phyloP scores from a whole-genome alignment of 108 stramenopile species.

The Aureococcus anophagefferens region DNA sequence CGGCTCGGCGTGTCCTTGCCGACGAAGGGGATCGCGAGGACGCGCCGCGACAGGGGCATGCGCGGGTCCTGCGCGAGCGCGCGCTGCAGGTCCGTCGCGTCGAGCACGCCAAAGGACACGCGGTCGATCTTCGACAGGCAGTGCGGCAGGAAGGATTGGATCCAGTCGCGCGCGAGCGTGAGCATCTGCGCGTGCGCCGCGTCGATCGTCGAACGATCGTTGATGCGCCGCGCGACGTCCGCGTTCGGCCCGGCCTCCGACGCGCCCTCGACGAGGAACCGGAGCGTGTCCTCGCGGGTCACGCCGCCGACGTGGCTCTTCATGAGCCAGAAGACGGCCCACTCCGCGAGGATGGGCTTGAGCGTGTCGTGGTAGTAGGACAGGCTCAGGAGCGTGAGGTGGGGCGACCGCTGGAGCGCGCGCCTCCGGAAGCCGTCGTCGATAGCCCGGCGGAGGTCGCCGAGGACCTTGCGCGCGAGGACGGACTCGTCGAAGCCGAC shows the following conservation, averaged over 20 bases:
- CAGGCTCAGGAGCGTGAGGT: conserved; percentile 14
- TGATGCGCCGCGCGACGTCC: no score
- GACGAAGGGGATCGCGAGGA: conserved; percentile 94
- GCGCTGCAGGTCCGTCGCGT: neutral
- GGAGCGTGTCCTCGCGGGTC: no score
- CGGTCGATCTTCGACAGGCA: conserved; percentile 91
- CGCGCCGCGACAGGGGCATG: conserved; percentile 38
- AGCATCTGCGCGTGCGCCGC: no score
- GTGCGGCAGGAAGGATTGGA: conserved; percentile 79
- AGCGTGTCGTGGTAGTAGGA: conserved; percentile 17
- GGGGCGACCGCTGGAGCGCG: conserved; percentile 15
- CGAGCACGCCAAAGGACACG: conserved; percentile 81
- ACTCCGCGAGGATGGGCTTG: conserved; percentile 11
- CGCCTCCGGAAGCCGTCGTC: neutral
- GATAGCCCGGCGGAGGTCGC: conserved; percentile 1
- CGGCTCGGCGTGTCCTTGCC: conserved; percentile 90
- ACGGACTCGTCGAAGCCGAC: neutral
- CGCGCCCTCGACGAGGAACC: no score
- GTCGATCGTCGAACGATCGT: no score
- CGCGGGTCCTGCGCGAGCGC: no score
- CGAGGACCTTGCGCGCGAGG: conserved; percentile 1
- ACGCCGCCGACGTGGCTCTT: no score
- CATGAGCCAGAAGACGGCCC: no score
- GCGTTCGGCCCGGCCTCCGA: no score
- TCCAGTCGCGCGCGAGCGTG: conserved; percentile 84